Conservation (phyloP, 495 filamentous ascomycete species). For the Evernia prunastri region DNA sequence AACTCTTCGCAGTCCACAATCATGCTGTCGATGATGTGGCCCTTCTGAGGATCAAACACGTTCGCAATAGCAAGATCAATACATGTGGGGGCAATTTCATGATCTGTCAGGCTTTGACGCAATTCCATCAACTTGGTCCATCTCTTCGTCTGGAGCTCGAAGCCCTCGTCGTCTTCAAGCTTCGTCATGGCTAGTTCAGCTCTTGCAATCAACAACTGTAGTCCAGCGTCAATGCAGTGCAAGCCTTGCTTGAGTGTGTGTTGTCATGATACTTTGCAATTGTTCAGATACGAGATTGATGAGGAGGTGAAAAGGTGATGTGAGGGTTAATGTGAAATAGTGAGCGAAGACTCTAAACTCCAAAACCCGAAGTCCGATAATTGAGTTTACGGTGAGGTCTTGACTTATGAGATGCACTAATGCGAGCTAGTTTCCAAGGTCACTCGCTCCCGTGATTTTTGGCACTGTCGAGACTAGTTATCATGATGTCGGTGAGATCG, state of each 20-base stretch:
- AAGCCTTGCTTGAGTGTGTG: background rate
- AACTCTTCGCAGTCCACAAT: background rate
- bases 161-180: background rate
- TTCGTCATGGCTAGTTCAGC: background rate
- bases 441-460: too few relatives aligned
- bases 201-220: background rate
- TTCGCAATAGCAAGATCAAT: background rate
- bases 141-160: background rate
- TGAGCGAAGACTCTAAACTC: background rate
- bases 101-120: background rate
- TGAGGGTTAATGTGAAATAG: background rate
- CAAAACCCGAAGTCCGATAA: background rate
- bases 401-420: too few relatives aligned
- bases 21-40: background rate
- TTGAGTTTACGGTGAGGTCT: background rate
- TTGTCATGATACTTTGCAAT: background rate
- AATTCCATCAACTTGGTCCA: background rate
- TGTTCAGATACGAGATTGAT: background rate
- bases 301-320: background rate
- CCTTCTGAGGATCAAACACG: background rate
- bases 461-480: too few relatives aligned
- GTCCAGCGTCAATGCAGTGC: background rate
- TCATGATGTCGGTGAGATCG: too few relatives aligned
- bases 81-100: background rate
- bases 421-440: too few relatives aligned